phyloP scores from a whole-genome alignment of 192 early-diverging fungal species.

The Linderina pennispora region DNA sequence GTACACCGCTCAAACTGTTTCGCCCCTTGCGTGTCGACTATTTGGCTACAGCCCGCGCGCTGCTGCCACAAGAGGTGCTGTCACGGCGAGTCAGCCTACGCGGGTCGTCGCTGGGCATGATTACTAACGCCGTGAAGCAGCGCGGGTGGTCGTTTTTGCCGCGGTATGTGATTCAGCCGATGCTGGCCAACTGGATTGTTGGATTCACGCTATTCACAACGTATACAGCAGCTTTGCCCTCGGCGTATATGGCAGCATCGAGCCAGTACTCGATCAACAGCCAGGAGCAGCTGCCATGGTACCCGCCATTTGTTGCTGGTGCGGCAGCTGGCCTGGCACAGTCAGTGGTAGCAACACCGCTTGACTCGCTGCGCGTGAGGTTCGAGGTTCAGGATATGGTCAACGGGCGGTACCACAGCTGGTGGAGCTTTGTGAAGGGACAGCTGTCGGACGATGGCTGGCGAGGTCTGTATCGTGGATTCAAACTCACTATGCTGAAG shows the following conservation, averaged over 20 bases:
- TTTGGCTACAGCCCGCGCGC: slow-evolving; percentile 65
- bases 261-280: slow-evolving; percentile 38
- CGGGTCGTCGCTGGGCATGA: slow-evolving; percentile 66
- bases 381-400: slow-evolving; percentile 71
- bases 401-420: slow-evolving; percentile 61
- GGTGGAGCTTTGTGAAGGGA: slow-evolving; percentile 57
- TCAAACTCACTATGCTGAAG: slow-evolving; percentile 47
- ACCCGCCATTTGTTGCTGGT: slow-evolving; percentile 45
- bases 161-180: slow-evolving; percentile 64
- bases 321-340: slow-evolving; percentile 69
- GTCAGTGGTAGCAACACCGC: slow-evolving; percentile 62
- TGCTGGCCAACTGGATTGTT: slow-evolving; percentile 67
- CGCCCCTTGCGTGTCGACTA: slow-evolving; percentile 75
- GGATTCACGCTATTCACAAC: slow-evolving; percentile 74
- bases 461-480: slow-evolving; percentile 29
- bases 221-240: slow-evolving; percentile 45
- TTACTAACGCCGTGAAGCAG: slow-evolving; percentile 59
- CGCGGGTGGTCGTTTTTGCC: slow-evolving; percentile 65
- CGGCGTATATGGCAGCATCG: slow-evolving; percentile 26
- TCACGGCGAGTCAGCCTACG: slow-evolving; percentile 45
- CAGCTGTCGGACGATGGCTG: slow-evolving; percentile 34
- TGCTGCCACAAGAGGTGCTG: slow-evolving; percentile 53
- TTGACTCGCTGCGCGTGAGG: slow-evolving; percentile 66
- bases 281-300: slow-evolving; percentile 16
- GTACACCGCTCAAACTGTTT: slow-evolving; percentile 57